Conservation (phyloP, 768 basidiomycete genomes). For the Imleria badia region DNA sequence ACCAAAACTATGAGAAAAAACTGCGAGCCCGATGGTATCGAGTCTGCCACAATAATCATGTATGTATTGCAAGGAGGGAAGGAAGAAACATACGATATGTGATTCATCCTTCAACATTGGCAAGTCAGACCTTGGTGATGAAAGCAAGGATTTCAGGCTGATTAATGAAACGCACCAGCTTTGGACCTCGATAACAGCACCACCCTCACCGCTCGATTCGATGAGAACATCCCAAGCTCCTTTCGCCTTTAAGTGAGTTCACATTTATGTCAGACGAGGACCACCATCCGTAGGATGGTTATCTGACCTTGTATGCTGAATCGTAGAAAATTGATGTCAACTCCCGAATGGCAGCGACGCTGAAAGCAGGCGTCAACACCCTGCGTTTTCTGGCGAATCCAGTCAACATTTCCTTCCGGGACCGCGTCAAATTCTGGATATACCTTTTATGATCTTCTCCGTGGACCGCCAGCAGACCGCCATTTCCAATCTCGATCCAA, state of each 20-base stretch:
- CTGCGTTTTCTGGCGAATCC: conserved; percentile 33
- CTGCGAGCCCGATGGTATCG: conserved; percentile 58
- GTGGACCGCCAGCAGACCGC: conserved; percentile 32
- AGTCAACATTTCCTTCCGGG: neutral
- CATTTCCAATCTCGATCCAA: conserved; percentile 22
- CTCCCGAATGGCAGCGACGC: conserved; percentile 36
- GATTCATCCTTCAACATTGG: conserved; percentile 30
- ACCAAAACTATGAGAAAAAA: conserved; percentile 58
- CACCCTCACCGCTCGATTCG: conserved; percentile 11
- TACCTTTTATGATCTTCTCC: conserved; percentile 50
- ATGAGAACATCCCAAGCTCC: conserved; percentile 30
- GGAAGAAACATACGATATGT: conserved; percentile 28
- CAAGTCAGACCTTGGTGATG: neutral
- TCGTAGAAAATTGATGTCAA: conserved; percentile 41
- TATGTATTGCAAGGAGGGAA: neutral
- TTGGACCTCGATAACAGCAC: conserved; percentile 36
- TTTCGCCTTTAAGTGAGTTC: conserved; percentile 23
- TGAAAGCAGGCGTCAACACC: conserved; percentile 40
- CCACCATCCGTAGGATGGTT: neutral
- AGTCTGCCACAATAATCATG: conserved; percentile 34
- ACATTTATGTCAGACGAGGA: neutral
- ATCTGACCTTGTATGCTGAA: conserved; percentile 27
- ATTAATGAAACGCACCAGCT: conserved; percentile 21
- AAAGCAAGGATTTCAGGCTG: too few species aligned
- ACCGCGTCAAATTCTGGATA: neutral